These are phyloP conservation scores for Cyberlindnera mrakii DNA, from an alignment of 805 yeast species.

Conservation along the genomic window DNA sequence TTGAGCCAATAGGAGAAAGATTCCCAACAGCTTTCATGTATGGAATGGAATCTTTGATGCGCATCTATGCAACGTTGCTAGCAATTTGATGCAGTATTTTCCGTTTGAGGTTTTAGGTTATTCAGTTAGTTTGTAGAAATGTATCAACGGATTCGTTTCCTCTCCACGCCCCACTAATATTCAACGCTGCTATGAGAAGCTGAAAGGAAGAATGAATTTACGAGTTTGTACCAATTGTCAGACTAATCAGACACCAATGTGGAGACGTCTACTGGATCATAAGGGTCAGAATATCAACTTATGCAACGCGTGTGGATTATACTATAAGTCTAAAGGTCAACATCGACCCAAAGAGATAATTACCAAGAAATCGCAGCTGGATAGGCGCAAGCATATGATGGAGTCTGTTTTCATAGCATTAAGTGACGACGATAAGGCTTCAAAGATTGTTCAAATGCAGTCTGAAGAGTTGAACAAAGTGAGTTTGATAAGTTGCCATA, in stretches of 20 bases:
- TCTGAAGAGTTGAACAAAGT: constrained; percentile 9
- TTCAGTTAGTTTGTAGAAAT: too few species aligned
- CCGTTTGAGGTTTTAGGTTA: too few species aligned
- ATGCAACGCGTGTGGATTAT: constrained; percentile 83
- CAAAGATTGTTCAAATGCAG: constrained; percentile 4
- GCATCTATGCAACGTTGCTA: too few species aligned
- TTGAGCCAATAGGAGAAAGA: too few species aligned
- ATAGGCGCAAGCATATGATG: constrained; percentile 10
- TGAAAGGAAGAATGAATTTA: background rate
- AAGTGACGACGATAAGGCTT: background rate
- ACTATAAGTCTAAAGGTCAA: constrained; percentile 63
- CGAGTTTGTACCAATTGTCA: constrained; percentile 47
- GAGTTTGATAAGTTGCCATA: constrained; percentile 47
- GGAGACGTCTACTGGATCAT: constrained; percentile 71
- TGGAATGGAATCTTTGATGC: too few species aligned
- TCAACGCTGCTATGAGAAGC: background rate
- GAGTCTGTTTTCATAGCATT: constrained; percentile 3
- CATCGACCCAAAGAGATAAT: constrained; percentile 70
- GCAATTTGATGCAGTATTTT: too few species aligned
- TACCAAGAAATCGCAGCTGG: constrained; percentile 17
- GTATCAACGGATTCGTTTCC: background rate
- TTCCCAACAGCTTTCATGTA: too few species aligned
- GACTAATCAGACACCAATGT: constrained; percentile 76
- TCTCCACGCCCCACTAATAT: background rate
- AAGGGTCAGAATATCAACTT: constrained; percentile 59